Base-by-base conservation (phyloP, 495 filamentous ascomycete species). In the Copromyces sp. region DNA sequence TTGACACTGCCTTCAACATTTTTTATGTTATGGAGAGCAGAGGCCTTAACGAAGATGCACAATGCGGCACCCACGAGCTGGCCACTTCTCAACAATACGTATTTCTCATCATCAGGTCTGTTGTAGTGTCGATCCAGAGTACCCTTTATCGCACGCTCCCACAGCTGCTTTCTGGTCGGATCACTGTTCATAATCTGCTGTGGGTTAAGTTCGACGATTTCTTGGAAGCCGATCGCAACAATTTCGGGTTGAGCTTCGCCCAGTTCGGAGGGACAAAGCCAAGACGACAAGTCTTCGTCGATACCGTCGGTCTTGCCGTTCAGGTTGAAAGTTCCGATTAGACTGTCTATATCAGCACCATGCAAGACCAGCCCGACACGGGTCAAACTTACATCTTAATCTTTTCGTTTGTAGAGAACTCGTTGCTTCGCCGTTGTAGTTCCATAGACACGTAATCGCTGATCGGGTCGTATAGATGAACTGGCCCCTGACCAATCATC, bases 131-230 rank as follows among this genome's bases (percentile, higher is more conserved):
- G 75, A 74, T 98, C 97, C 59, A 99, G 80, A 24, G 91, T 93
- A 71, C 83, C 86, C 72, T 90, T 89, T 11, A 98, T 93, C 7
- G 93, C 90, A 73, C 82, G 80, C 80, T 99, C 95, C 95, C 95
- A 99, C 29, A 87, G 82, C 77, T 94, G 90, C 69, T 94, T 91
- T 71, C 92, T 88, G 9, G 87, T 87, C 32, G 96, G 95, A 84
- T 98, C 94, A 45, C 94, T 98, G 70, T 95, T 96, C 94, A 99
- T 98, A 77, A 99, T 98, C 78, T 99, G 96, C 80, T 98, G 95
- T 20, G 96, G 95, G 76, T 93, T 97, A 16, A 99, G 85, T 77
- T 95, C 91, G 17, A 99, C 96, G 70, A 99, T 98, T 82, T 99
- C 95, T 76, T 99, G 95, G 75, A 99, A 98, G 0, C 93, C 95